These are phyloP conservation scores for Daedaleopsis nitida DNA, from an alignment of 768 basidiomycete genomes.

Conservation along the genomic window DNA sequence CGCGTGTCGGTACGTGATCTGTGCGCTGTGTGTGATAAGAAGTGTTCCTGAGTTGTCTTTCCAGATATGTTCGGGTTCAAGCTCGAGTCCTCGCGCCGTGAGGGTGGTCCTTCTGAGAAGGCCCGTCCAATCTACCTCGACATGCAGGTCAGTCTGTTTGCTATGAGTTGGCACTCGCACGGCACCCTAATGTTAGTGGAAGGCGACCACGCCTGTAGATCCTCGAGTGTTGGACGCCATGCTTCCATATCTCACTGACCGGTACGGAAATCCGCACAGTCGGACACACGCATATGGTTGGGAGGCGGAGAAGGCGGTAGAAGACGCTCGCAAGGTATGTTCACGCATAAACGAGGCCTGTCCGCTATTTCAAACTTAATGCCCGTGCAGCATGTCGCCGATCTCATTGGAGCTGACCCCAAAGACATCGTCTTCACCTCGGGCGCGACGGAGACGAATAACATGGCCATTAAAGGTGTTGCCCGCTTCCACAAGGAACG, in stretches of 20 bases:
- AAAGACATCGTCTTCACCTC: constrained; percentile 98
- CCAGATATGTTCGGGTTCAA: constrained; percentile 91
- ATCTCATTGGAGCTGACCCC: constrained; percentile 88
- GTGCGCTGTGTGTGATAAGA: neutral
- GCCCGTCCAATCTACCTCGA: constrained; percentile 94
- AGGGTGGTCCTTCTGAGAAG: constrained; percentile 58
- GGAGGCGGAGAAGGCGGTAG: constrained; percentile 96
- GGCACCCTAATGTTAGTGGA: constrained; percentile 33
- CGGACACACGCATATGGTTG: constrained; percentile 99
- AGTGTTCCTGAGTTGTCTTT: neutral
- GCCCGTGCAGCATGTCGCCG: constrained; percentile 73
- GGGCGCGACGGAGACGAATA: constrained; percentile 97
- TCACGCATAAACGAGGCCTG: neutral
- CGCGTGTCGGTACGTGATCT: constrained; percentile 57
- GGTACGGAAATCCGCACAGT: constrained; percentile 97
- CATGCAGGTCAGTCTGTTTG: constrained; percentile 71
- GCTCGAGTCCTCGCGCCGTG: constrained; percentile 62
- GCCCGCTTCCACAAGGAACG: constrained; percentile 94
- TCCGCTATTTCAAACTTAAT: neutral
- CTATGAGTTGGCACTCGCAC: neutral
- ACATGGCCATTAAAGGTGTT: constrained; percentile 96
- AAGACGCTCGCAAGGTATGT: constrained; percentile 82
- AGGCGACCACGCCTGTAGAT: constrained; percentile 96
- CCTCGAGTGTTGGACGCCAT: constrained; percentile 96
- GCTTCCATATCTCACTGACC: constrained; percentile 93